Percentiles rank a stretch among this genome's conserved stretches.
phyloP scores from a whole-genome alignment of 495 filamentous ascomycete genomes.

The Penicillium crystallinum region DNA sequence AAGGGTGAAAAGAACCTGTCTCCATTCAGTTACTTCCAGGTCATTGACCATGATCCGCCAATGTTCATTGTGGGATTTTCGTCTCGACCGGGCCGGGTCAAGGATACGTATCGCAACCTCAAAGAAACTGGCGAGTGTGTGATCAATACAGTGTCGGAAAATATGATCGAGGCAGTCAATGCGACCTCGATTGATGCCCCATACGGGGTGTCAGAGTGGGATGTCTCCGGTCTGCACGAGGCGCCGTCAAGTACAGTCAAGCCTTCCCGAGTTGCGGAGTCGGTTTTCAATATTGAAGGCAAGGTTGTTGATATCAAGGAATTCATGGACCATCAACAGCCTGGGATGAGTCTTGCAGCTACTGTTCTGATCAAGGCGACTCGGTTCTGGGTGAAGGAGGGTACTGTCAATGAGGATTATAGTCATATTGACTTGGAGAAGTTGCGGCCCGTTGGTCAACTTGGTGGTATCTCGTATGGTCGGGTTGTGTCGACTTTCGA shows the following conservation, averaged over 20 bases:
- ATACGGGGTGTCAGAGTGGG: constrained; percentile 72
- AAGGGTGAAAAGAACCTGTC: constrained; percentile 65
- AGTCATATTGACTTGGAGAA: constrained; percentile 66
- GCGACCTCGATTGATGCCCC: constrained; percentile 68
- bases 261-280: constrained; percentile 64
- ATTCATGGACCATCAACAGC: constrained; percentile 56
- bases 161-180: constrained; percentile 82
- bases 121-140: constrained; percentile 59
- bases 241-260: constrained; percentile 53
- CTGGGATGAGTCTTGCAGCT: constrained; percentile 64
- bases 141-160: constrained; percentile 78
- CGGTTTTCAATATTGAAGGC: constrained; percentile 73
- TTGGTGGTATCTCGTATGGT: constrained; percentile 79
- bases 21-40: constrained; percentile 74
- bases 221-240: constrained; percentile 65
- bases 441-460: constrained; percentile 61
- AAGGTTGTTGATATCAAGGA: constrained; percentile 66
- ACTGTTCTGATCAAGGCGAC: constrained; percentile 73
- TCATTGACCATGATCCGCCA: constrained; percentile 81
- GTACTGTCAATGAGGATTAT: constrained; percentile 65
- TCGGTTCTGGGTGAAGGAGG: constrained; percentile 77
- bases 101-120: constrained; percentile 72
- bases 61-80: constrained; percentile 74
- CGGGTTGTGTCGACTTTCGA: constrained; percentile 60
- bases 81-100: constrained; percentile 47